Percentiles rank a stretch among this genome's conserved stretches.
phyloP scores from a whole-genome alignment of 257 asterid genomes.

The Solanum pinnatisectum region DNA sequence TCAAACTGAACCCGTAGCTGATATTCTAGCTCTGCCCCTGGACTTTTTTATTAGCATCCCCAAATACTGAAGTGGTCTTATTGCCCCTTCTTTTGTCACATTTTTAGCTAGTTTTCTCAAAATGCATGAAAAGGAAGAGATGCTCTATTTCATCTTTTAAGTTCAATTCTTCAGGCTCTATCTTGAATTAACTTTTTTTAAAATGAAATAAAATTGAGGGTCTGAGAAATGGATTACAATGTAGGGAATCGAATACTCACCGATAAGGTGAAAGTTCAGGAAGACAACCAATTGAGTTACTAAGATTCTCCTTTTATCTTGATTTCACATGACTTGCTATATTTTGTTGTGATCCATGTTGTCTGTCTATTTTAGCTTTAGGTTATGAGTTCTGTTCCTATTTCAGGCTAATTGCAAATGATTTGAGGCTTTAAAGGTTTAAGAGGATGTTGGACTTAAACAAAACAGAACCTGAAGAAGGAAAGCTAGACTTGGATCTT shows the following conservation, averaged over 20 bases:
- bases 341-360: neutral
- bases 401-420: neutral
- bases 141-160: neutral
- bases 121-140: neutral
- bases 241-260: neutral
- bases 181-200: neutral
- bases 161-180: neutral
- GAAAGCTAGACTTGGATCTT: slow-evolving; percentile 6
- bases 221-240: neutral
- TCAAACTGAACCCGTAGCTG: neutral
- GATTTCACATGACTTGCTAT: neutral
- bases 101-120: neutral
- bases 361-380: neutral
- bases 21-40: neutral
- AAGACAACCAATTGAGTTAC: neutral
- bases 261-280: neutral
- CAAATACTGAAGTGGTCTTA: neutral
- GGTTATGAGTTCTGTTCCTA: neutral
- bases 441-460: slow-evolving; percentile 22
- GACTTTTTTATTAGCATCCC: neutral
- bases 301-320: neutral
- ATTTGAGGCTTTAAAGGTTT: slow-evolving; percentile 3
- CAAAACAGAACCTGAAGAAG: slow-evolving; percentile 11
- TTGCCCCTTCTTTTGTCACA: neutral
- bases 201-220: neutral